These are phyloP conservation scores for Psilocybe cyanescens DNA, from an alignment of 768 basidiomycete species.

Conservation along the genomic window DNA sequence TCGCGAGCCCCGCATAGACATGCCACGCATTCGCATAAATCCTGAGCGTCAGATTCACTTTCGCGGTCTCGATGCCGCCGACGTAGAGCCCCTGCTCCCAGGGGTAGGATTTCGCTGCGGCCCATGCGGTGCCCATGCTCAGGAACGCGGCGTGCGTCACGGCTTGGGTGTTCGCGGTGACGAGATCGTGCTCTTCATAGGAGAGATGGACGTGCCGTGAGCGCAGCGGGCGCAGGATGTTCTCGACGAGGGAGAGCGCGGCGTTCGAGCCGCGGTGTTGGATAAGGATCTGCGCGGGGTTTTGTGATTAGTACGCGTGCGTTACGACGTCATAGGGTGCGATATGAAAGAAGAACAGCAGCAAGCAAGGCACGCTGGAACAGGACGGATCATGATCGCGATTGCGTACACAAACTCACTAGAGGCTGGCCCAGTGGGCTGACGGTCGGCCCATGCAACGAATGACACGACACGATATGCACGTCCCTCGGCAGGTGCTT, in stretches of 20 bases:
- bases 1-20: slow-evolving; percentile 97
- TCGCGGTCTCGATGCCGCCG: slow-evolving; percentile 96
- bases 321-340: too few relatives aligned
- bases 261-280: slow-evolving; percentile 81
- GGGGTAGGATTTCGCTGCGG: slow-evolving; percentile 74
- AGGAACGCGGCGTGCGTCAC: slow-evolving; percentile 98
- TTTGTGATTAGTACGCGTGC: too few relatives aligned
- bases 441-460: slow-evolving; percentile 91
- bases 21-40: slow-evolving; percentile 99
- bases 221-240: slow-evolving; percentile 75
- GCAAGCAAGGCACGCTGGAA: too few relatives aligned
- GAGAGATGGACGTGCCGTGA: slow-evolving; percentile 90
- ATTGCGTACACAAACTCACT: slow-evolving; percentile 43
- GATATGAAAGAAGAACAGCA: too few relatives aligned
- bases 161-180: slow-evolving; percentile 98
- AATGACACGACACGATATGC: slow-evolving; percentile 91
- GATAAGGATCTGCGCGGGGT: slow-evolving; percentile 73
- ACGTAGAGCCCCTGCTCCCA: slow-evolving; percentile 97
- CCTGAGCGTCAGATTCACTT: slow-evolving; percentile 94
- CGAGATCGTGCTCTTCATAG: slow-evolving; percentile 96
- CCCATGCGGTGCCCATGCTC: slow-evolving; percentile 99
- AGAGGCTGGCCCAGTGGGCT: slow-evolving; percentile 89
- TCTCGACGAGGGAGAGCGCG: slow-evolving; percentile 78
- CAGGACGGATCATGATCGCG: too few relatives aligned
- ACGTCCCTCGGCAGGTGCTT: slow-evolving; percentile 83